Evolutionary conservation across 106 monocot species (phyloP), one percentile per base, ranked within the genome.

Genomic region (Vanilla planifolia): DNA sequence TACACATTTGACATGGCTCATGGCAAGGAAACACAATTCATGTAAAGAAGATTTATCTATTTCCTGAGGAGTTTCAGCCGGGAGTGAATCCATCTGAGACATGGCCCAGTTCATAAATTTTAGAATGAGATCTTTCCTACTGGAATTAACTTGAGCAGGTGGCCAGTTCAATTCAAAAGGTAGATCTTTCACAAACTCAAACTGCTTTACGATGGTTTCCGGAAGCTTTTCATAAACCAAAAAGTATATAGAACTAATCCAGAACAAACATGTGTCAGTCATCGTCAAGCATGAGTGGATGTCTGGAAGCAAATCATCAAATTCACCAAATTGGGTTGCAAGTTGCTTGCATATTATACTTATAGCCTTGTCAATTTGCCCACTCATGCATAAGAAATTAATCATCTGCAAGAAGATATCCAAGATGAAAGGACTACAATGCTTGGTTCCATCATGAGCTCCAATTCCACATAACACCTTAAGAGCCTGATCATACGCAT

Each of bases 401-500:
- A 98, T 34, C 98, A 98, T 92, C 75, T 92, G 92, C 67, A 98
- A 66, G 51, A 85, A 92, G 44, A 92, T 71, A 22, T 98, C 98
- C 63, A 98, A 65, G 29, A 98, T 68, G 51, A 76, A 75, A 17
- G 88, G 45, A 78, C 92, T 98, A 45, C 59, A 67, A 63, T 84
- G 51, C 51, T 66, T 63, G 9, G 15, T 55, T 39, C n/a, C 45
- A 37, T 77, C 76, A 35, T 33, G 32, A 1, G 43, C 39, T 51
- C 23, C 43, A 25, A 13, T 59, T 19, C 58, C 67, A 65, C 72
- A 92, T 21, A 98, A 62, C 33, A 52, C 64, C 42, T 62, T 63
- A 60, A 98, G 69, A 39, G 92, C 92, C 45, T 74, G 26, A 43
- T 77, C 52, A 55, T 82, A 98, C 33, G 98, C 92, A 64, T 77